phyloP scores from a whole-genome alignment of 441 rosid species.

The Gossypium gossypioides region DNA sequence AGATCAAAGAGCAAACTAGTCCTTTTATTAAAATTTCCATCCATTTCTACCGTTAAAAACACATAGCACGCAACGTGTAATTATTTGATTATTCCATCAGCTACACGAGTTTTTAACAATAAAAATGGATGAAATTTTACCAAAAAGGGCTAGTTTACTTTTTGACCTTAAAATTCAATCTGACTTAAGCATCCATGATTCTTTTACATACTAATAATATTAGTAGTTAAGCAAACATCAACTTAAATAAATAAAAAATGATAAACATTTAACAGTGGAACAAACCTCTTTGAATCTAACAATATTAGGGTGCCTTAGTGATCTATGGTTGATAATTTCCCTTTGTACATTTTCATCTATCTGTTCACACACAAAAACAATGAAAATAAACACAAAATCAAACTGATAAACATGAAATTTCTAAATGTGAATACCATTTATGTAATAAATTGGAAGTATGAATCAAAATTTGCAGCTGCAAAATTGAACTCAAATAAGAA shows the following conservation, averaged over 20 bases:
- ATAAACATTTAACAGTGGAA: conserved; percentile 1
- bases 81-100: too few species aligned
- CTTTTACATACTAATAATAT: too few species aligned
- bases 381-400: conserved; percentile 1
- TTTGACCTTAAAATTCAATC: too few species aligned
- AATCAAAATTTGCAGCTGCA: not conserved
- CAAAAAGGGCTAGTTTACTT: too few species aligned
- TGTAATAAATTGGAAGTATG: not conserved
- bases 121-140: too few species aligned
- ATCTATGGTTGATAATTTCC: conserved; percentile 90
- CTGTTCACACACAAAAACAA: conserved; percentile 29
- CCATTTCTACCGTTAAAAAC: too few species aligned
- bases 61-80: too few species aligned
- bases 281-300: conserved; percentile 91
- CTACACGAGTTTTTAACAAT: too few species aligned
- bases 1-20: too few species aligned
- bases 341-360: conserved; percentile 91
- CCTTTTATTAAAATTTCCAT: too few species aligned
- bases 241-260: not conserved
- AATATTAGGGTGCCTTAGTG: conserved; percentile 88
- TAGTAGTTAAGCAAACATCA: too few species aligned
- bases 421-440: not conserved
- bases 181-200: too few species aligned
- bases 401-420: not conserved
- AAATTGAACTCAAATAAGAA: not conserved